phyloP scores from a whole-genome alignment of 768 basidiomycete species.

The Dentipellis fragilis region DNA sequence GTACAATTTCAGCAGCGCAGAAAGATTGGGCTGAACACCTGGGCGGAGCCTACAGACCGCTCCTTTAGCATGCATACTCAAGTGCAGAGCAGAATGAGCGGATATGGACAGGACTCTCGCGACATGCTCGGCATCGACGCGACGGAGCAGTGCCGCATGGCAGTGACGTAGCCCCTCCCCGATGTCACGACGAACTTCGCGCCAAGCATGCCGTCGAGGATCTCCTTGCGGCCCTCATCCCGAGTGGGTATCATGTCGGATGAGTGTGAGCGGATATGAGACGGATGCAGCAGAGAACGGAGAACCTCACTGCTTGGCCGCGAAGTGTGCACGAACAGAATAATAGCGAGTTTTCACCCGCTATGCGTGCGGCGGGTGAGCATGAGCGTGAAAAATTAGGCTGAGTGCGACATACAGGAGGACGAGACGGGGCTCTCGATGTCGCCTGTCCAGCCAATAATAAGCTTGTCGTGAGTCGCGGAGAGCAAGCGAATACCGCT shows the following conservation, averaged over 20 bases:
- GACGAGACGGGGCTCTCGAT: conserved; percentile 37
- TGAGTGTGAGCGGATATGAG: neutral
- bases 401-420: conserved; percentile 5
- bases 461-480: conserved; percentile 78
- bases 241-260: conserved; percentile 1
- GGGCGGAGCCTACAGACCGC: conserved; percentile 44
- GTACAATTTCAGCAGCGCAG: conserved; percentile 74
- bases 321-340: conserved; percentile 93
- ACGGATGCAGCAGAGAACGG: conserved; percentile 80
- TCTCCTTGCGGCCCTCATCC: conserved; percentile 72
- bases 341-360: conserved; percentile 28
- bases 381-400: neutral
- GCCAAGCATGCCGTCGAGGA: conserved; percentile 95
- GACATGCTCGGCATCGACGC: conserved; percentile 88
- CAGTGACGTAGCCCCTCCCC: conserved; percentile 70
- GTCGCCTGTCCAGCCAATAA: conserved; percentile 94
- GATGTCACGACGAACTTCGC: conserved; percentile 91
- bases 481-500: conserved; percentile 83
- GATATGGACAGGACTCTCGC: conserved; percentile 54
- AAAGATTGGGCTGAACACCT: conserved; percentile 84
- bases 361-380: neutral
- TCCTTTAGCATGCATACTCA: neutral
- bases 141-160: conserved; percentile 86
- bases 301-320: conserved; percentile 97
- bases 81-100: neutral